Base-by-base conservation (phyloP, 352 stramenopile species). In the Pythium sp. region DNA sequence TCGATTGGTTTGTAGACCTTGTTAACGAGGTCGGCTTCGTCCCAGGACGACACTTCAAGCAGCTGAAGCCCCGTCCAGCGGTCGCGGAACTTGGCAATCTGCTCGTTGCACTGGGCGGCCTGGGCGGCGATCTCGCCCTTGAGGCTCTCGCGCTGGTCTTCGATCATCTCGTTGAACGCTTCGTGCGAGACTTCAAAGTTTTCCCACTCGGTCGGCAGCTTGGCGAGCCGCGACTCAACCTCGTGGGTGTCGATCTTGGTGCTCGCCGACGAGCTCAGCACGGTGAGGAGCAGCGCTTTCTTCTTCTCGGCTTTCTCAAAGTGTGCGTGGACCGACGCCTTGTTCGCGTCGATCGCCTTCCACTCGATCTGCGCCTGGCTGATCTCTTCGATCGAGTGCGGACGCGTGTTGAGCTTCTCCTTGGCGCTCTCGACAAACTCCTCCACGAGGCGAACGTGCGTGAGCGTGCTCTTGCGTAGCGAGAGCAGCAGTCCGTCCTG, bases 101-200 rank as follows among this genome's bases (percentile, higher is more conserved):
- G 81, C 38, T 93, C 66, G 71, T 97, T 95, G 57, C 91, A 95
- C 20, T 96, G 86, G 2, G 97, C 82, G 22, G 97, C 87, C 30
- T 98, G 82, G 5, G 83, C 71, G 62, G 98, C 89, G 28, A 98
- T 81, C 58, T 96, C 85, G 26, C 78, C 83, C 64, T 98, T 98
- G 2, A 98, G 74, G 54, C 80, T 93, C 65, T 97, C 90, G 1
- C 96, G 92, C 58, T 98, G 92, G 58, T 98, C 92, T 43, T 98
- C 90, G 55, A 98, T 95, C 88, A 99, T 97, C 58, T 98, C 93
- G 62, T 98, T 96, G 69, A 98, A 98, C 34, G 94, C 95, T 65
- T 98, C 95, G 0, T 98, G 79, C 20, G 90, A 87, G 56, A 98
- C 89, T 43, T 98, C 94, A 72, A 98, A 98, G 64, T 97, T 96